A percentile compares a stretch with the other conserved stretches of the same genome.
Evolutionary conservation across 2,329 filamentous ascomycete species (phyloP).

Genomic region (Coniochaeta sp.): DNA sequence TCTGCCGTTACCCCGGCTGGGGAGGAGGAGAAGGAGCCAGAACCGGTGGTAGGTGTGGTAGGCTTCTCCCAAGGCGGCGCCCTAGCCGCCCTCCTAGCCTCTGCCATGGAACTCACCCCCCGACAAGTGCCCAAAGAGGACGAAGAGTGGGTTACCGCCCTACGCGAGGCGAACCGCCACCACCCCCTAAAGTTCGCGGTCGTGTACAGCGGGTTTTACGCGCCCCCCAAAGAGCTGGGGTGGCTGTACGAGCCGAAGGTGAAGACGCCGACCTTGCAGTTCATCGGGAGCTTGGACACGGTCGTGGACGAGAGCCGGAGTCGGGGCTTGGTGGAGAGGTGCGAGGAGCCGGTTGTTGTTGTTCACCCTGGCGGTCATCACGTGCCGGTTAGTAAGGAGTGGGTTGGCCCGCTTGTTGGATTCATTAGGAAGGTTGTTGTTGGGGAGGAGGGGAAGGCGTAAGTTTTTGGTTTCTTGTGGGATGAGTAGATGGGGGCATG

Average conservation of each 20-base stretch:
- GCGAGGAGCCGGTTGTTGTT: conserved; percentile 44
- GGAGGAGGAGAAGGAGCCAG: neutral
- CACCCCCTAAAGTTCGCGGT: conserved; percentile 60
- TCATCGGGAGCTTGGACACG: conserved; percentile 76
- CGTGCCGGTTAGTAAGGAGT: conserved; percentile 76
- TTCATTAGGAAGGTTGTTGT: conserved; percentile 21
- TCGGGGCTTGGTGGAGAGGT: conserved; percentile 59
- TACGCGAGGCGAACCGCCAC: conserved; percentile 42
- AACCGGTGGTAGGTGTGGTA: conserved; percentile 56
- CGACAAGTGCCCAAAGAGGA: conserved; percentile 19
- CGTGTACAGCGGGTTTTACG: conserved; percentile 70
- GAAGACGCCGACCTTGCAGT: conserved; percentile 70
- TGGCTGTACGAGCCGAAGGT: conserved; percentile 73
- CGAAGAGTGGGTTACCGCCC: conserved; percentile 35
- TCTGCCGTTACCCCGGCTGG: conserved; percentile 38
- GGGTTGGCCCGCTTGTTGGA: conserved; percentile 60
- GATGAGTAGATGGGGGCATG: no score
- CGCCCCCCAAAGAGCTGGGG: conserved; percentile 51
- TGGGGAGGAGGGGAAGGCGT: conserved; percentile 2
- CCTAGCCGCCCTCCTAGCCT: conserved; percentile 64
- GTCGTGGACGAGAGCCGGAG: conserved; percentile 77
- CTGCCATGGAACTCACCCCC: conserved; percentile 59
- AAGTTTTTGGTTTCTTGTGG: no score
- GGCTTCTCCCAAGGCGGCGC: conserved; percentile 80
- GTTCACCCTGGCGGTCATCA: conserved; percentile 88